Conservation (phyloP, 2,329 filamentous ascomycete genomes). For the Pyrenophora tritici-repentis region DNA sequence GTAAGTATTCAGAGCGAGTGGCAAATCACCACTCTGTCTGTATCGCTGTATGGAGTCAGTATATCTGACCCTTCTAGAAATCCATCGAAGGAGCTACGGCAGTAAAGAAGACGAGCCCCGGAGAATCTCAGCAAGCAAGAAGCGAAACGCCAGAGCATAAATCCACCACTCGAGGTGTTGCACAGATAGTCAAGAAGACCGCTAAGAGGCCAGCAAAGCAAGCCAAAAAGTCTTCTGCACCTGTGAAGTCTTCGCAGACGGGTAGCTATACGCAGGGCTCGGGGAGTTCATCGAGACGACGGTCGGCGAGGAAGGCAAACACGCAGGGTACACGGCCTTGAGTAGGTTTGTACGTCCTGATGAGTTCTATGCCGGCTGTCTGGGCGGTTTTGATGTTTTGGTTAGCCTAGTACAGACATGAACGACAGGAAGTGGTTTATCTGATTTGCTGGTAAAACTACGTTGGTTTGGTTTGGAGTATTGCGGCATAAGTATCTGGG, state of each 20-base stretch:
- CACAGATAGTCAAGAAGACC: conserved; percentile 10
- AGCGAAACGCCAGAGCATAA: neutral
- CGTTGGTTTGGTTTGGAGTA: too few relatives aligned
- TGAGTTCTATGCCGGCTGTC: too few relatives aligned
- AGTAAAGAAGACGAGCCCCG: neutral
- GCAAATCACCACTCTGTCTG: neutral
- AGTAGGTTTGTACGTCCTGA: neutral
- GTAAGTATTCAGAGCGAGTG: conserved; percentile 2
- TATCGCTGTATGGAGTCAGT: too few relatives aligned
- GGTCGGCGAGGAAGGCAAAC: conserved; percentile 2
- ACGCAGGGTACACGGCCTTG: neutral
- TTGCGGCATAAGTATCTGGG: too few relatives aligned
- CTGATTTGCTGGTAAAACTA: too few relatives aligned
- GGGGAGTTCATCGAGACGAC: neutral
- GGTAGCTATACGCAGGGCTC: neutral
- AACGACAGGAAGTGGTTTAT: too few relatives aligned
- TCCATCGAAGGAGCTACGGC: neutral
- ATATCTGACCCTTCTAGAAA: too few relatives aligned
- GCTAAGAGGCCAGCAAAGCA: neutral
- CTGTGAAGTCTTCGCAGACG: neutral
- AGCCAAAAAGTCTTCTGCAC: neutral
- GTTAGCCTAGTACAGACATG: too few relatives aligned
- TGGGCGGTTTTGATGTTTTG: too few relatives aligned
- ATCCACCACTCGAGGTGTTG: conserved; percentile 7
- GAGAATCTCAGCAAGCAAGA: neutral